Base-by-base conservation (phyloP, 208 protist species). In the Balamuthia mandrillaris region DNA sequence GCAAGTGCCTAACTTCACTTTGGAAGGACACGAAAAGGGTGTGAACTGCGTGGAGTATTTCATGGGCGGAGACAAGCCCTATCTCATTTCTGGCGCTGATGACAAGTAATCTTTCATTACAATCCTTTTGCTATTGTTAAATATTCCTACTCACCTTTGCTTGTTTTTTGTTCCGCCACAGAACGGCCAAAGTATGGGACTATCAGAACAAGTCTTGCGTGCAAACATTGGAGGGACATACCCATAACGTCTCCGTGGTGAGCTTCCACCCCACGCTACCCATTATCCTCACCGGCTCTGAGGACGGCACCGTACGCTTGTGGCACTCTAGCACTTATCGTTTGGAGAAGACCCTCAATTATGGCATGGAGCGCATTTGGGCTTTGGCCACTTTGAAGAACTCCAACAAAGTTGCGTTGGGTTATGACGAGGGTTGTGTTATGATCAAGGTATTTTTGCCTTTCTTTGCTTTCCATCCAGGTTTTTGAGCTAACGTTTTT, bases 31-130 rank as follows among this genome's bases (percentile, higher is more conserved):
- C 89, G 95, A 97, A 49, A 96, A 97, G 77, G 98, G 98, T 66
- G 97, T 99, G n/a, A 99, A 99, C 91, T 98, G 95, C 87, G 92
- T 99, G 18, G 96, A 98, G 77, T 99, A 98, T 88, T 99, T 97
- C 84, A 90, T 91, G 1, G 97, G 96, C n/a, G 95, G 95, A 68
- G 98, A 99, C 77, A 98, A 98, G 88, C 98, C 98, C 6, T 99
- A 99, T 88, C 88, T 99, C 1, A 92, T 99, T 45, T 96, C 95
- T 49, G 98, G 97, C 14, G 96, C 96, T 31, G 98, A 99, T 87
- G 97, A 99, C 90, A 87, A 84, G 86, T 74, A 18, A 24, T 61
- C 75, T 31, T 51, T 42, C 54, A 1, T 24, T 29, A 35, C 24
- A 24, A 10, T 51, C 0, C 0, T 18, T n/a, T 45, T 7, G n/a